These are phyloP conservation scores for Mycena metata DNA, from an alignment of 768 basidiomycete species.

Conservation along the genomic window DNA sequence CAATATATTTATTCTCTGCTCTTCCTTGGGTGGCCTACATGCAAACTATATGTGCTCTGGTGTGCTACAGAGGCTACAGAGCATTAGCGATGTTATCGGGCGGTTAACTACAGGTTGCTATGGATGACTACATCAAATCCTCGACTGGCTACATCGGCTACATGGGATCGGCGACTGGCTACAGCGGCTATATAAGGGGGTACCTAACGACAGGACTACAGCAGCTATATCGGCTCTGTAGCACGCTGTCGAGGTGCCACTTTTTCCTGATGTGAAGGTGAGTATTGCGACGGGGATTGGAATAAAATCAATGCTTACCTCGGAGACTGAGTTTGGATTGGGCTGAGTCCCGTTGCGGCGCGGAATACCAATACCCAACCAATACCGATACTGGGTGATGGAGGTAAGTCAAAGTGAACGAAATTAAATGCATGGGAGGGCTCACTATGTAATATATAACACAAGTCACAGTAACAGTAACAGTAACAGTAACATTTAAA, in stretches of 20 bases:
- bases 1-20: neutral
- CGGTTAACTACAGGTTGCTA: neutral
- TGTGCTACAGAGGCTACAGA: neutral
- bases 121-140: no score
- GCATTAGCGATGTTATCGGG: neutral
- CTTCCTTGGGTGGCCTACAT: neutral
- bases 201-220: constrained; percentile 3
- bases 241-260: neutral
- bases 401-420: no score
- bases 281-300: no score
- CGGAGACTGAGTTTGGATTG: no score
- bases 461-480: no score
- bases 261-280: constrained; percentile 12
- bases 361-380: no score
- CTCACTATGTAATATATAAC: no score
- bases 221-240: neutral
- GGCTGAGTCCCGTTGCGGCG: no score
- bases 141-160: neutral
- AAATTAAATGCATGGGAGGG: no score
- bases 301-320: no score
- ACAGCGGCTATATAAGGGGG: constrained; percentile 18
- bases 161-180: neutral
- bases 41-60: neutral
- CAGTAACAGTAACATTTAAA: no score
- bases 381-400: no score